Base-by-base conservation (phyloP, 2,329 filamentous ascomycete species). In the Cladosporium cucumerinum region DNA sequence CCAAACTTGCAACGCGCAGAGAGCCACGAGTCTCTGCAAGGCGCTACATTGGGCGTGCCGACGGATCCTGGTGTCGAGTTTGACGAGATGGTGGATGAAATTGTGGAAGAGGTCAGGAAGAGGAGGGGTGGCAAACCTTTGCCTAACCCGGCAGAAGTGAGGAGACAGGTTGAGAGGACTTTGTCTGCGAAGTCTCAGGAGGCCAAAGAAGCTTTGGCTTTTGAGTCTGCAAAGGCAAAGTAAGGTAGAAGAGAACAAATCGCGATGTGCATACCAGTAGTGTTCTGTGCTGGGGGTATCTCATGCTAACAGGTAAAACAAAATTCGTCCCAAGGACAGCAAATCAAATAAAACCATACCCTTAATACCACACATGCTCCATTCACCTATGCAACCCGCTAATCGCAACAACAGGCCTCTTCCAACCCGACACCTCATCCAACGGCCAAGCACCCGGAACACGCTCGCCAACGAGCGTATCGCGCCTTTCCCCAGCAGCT, bases 41-140 rank as follows among this genome's bases (percentile, higher is more conserved):
- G 77, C 16, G 82, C 72, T 62, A 90, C 91, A 0, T 79, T 97
- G 6, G 94, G 94, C 28, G 82, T 98, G 43, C 89, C 92, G 0
- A 87, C 87, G 68, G 93, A 97, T 74, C 88, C 88, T 0, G 87
- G 87, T 62, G 81, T 82, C 30, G 92, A 96, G 71, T 82, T 96
- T 57, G 88, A 91, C 65, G 91, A 95, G 72, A 90, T 90, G 30
- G 84, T 96, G 11, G 82, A 84, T 43, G 92, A 96, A 79, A 83
- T 96, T 61, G 86, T 82, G 72, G 82, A 80, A 5, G 92, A 96
- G 77, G 85, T 96, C 36, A 88, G 91, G 73, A 84, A 81, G 69
- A 78, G 85, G 65, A 80, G 76, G 61, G 72, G 69, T 11, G 78
- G 79, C 62, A 80, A 81, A 65, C 80, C 81, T 8, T 61, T 71